Base-by-base conservation (phyloP, 1,284 basidiomycete species). In the Ganoderma multipileum region DNA sequence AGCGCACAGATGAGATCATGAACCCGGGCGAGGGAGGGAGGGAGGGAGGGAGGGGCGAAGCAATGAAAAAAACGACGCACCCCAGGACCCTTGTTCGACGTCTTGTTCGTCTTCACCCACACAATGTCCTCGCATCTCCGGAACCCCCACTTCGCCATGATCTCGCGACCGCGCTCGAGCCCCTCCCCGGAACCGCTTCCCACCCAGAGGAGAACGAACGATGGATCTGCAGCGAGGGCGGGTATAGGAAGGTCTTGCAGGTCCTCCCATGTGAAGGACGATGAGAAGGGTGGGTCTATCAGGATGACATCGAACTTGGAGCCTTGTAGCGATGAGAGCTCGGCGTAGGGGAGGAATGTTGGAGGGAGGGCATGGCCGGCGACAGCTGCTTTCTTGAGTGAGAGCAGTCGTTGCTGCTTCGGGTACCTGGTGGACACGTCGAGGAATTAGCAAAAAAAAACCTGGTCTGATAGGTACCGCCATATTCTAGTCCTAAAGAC, bases 121-220 rank as follows among this genome's bases (percentile, higher is more conserved):
- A 97, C 94, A 26, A 99, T 95, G 79, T 99, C 97, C 79, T 99
- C 97, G 75, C 96, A 98, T 60, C 97, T 82, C 58, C 97, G 84
- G 79, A 97, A 99, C 0, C 97, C 97, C 97, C 97, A 99, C 76
- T 90, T 93, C 1, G 92, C 91, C 59, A 99, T 86, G 42, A 97
- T 86, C 78, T 99, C 97, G 47, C 97, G 85, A 0, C 98, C 97
- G 41, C 92, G 86, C 80, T 99, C 98, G 8, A 99, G 85, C 0
- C 96, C 98, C 61, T 96, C 95, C 2, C 91, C 91, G 18, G 94
- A 92, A 0, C 96, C 96, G 68, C 90, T 92, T 3, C 97, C 98
- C 1, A 99, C 96, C 97, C 98, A 99, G 64, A 99, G 84, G 78
- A 98, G 97, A 16, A 99, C 87, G 74, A 98, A 99, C 42, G 93